phyloP scores from a whole-genome alignment of 1,139 yeast species.

The Wickerhamiella pararugosa region DNA sequence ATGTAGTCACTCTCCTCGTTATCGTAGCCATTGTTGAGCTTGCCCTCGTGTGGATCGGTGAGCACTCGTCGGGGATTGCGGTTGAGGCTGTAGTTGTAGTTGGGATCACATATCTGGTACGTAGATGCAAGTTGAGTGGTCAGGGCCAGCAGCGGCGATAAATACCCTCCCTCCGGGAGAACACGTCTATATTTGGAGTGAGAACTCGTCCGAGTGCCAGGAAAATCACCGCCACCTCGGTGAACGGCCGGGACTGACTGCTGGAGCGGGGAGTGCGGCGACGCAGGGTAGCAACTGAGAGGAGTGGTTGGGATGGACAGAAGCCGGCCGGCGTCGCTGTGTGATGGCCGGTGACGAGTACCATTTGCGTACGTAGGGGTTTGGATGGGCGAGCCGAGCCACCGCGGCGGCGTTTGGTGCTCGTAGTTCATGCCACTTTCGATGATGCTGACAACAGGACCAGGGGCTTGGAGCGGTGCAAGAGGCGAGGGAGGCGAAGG shows the following conservation, averaged over 20 bases:
- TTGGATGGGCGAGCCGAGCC: slow-evolving; percentile 6
- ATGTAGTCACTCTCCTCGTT: slow-evolving; percentile 85
- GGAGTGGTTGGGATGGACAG: slow-evolving; percentile 3
- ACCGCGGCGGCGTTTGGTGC: not conserved
- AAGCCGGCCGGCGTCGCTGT: slow-evolving; percentile 3
- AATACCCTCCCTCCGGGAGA: slow-evolving; percentile 57
- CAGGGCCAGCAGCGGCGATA: slow-evolving; percentile 77
- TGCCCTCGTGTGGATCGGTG: slow-evolving; percentile 84
- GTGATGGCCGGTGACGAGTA: slow-evolving; percentile 2
- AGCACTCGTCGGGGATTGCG: slow-evolving; percentile 84
- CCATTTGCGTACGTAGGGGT: slow-evolving; percentile 2
- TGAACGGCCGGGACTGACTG: not conserved
- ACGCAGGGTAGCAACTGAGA: slow-evolving; percentile 3
- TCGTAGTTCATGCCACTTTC: slow-evolving; percentile 3
- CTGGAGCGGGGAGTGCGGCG: slow-evolving; percentile 1
- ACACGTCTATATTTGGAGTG: slow-evolving; percentile 56
- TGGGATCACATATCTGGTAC: slow-evolving; percentile 75
- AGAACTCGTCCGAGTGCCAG: not conserved
- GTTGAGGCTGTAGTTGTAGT: slow-evolving; percentile 67
- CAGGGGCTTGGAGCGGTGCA: no score
- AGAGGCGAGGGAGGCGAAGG: no score
- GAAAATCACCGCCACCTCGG: not conserved
- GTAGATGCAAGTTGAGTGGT: slow-evolving; percentile 68
- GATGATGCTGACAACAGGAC: no score
- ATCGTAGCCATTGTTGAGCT: slow-evolving; percentile 69